Evolutionary conservation across 176 grass and related monocot species (phyloP), one percentile per base, ranked within the genome.

Genomic region (Triticum urartu): DNA sequence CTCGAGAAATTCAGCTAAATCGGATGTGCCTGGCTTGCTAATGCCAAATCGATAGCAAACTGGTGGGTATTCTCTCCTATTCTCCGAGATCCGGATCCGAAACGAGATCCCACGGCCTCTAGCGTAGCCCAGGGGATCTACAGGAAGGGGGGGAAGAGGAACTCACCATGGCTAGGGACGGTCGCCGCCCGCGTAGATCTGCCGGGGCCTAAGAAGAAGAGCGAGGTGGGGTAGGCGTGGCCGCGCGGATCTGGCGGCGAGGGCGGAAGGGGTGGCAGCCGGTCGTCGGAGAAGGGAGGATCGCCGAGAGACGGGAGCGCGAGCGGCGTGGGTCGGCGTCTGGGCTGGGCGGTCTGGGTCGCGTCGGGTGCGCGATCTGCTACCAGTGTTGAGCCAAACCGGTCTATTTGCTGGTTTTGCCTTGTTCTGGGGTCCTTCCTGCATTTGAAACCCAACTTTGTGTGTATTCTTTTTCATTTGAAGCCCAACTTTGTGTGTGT

Each of bases 301-400:
- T 56, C 47, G 25, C 47, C 74, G 47, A 43, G 24, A 33, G 24
- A 5, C 24, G 24, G 43, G 72, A 18, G 72, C 0, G 24, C 72
- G 43, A 75, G 45, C 28, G 72, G 73, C 45, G 73, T 76, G 7
- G 73, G 73, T 75, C 72, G 73, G 73, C 7, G 45, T 76, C 14
- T 75, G 72, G 25, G 43, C 73, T 54, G 73, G 45, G 45, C 24
- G 42, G 22, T 75, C 43, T 26, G 42, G 43, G 43, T 75, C 72
- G 73, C 28, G 45, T 76, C 25, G 50, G 26, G 74, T 21, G 17
- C 74, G 74, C 52, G 74, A 34, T 77, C 47, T 77, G 33, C 9
- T 11, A n/a, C 18, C 18, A 39, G 68, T 7, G 68, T 70, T 70
- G 17, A 39, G 18, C 34, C 18, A 59, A 59, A 21, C 56, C 56